phyloP scores from a whole-genome alignment of 2,329 filamentous ascomycete species.

The Dothideomycetes sp. region DNA sequence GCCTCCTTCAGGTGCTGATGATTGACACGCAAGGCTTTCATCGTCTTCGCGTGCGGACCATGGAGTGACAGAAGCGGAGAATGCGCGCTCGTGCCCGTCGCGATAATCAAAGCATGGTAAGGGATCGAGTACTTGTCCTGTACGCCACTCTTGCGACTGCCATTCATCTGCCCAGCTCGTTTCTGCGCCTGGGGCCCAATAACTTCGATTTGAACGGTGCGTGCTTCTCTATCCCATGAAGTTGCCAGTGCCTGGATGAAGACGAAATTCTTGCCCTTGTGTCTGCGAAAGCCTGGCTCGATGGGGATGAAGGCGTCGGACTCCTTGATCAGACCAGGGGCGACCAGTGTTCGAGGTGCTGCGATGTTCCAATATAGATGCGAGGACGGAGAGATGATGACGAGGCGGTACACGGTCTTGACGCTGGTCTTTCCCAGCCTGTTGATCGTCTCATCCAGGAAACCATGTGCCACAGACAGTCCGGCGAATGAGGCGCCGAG shows the following conservation, averaged over 20 bases:
- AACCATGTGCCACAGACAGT: conserved; percentile 25
- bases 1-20: no score
- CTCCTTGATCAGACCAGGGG: conserved; percentile 21
- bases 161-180: conserved; percentile 5
- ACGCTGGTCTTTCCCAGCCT: conserved; percentile 16
- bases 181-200: conserved; percentile 13
- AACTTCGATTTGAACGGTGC: conserved; percentile 17
- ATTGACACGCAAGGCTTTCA: no score
- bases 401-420: conserved; percentile 20
- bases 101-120: no score
- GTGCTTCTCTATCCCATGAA: conserved; percentile 16
- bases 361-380: conserved; percentile 29
- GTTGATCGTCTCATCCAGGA: conserved; percentile 22
- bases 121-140: no score
- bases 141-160: no score
- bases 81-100: no score
- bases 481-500: no score
- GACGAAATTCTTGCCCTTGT: conserved; percentile 21
- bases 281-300: conserved; percentile 21
- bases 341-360: conserved; percentile 26
- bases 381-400: conserved; percentile 24
- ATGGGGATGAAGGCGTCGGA: conserved; percentile 25
- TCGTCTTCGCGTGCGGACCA: no score
- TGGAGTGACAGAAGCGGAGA: no score
- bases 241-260: conserved; percentile 26